Evolutionary conservation across 1,284 basidiomycete genomes (phyloP), one percentile per base, ranked within the genome.

Genomic region (Cryptococcus sp.): DNA sequence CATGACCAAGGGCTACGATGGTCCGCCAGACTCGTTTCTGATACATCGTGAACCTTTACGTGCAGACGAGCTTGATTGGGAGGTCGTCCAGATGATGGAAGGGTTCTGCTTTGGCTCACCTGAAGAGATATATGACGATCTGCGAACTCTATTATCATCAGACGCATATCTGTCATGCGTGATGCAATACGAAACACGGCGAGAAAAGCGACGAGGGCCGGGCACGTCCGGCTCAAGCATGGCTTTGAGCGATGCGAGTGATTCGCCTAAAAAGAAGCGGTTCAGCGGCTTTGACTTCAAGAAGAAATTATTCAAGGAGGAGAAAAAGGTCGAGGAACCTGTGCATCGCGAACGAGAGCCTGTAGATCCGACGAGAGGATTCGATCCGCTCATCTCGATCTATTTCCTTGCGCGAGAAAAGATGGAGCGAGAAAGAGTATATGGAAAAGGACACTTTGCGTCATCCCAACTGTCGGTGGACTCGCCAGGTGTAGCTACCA

Each of bases 281-380:
- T 97, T 98, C 76, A 93, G 90, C 23, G 94, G 93, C 3, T 91
- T 99, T 70, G 93, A 96, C 70, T 96, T 95, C 74, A 97, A 89
- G 37, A 97, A 95, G 79, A 97, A 95, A 79, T 79, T 98, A 45
- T 92, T 93, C 77, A 84, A 86, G 62, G 75, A 78, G 63, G 76
- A 77, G 57, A 80, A 76, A 60, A 73, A 72, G 68, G 63, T 59
- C 26, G 75, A 75, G 22, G 76, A 73, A 61, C 52, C 66, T 10
- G 40, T 54, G 4, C 43, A 49, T 1, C 52, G 62, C 50, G 62
- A 76, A 38, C 73, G 78, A 64, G 81, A 82, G 54, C 75, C 77
- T 1, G 68, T 82, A 13, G 94, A 99, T 72, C 95, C 96, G 7
- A 95, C 92, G 5, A 83, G 86, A 53, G 94, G 93, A 3, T 99